These are phyloP conservation scores for Excoecaria cochinchinensis DNA, from an alignment of 345 rosid genomes.

Conservation along the genomic window DNA sequence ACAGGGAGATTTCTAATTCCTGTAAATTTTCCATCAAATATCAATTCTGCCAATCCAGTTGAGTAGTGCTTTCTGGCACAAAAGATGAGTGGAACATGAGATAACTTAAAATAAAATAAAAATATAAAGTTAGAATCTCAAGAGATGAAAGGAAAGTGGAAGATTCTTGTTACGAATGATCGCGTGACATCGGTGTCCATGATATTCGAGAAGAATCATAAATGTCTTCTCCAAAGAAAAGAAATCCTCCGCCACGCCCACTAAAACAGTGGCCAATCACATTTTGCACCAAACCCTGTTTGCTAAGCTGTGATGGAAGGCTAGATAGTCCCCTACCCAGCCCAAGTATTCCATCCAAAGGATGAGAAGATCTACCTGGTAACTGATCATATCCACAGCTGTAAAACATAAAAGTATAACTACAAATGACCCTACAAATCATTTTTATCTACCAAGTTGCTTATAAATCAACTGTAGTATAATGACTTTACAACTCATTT, in stretches of 20 bases:
- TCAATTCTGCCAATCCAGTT: constrained; percentile 70
- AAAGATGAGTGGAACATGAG: constrained; percentile 12
- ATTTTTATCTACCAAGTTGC: no score
- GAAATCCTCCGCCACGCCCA: constrained; percentile 75
- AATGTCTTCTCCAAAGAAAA: constrained; percentile 81
- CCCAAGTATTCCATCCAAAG: constrained; percentile 94
- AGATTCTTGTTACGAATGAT: constrained; percentile 39
- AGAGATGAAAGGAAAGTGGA: background rate
- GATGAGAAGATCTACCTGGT: constrained; percentile 63
- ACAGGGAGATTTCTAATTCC: constrained; percentile 50
- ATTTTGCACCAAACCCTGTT: constrained; percentile 60
- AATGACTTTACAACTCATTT: no score
- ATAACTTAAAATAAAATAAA: background rate
- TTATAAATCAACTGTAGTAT: no score
- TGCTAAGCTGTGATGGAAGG: constrained; percentile 73
- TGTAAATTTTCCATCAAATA: constrained; percentile 58
- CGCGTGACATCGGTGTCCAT: constrained; percentile 79
- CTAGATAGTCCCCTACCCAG: constrained; percentile 86
- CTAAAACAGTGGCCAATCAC: constrained; percentile 89
- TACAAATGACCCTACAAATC: no score
- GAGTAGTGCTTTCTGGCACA: constrained; percentile 71
- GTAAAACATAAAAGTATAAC: constrained; percentile 9
- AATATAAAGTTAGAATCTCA: background rate
- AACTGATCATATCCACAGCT: constrained; percentile 91
- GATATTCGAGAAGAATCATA: constrained; percentile 60